Percentiles rank a stretch among this genome's conserved stretches.
These are phyloP conservation scores for Crithidia expoeki DNA, from an alignment of 208 protist species.

Conservation along the genomic window DNA sequence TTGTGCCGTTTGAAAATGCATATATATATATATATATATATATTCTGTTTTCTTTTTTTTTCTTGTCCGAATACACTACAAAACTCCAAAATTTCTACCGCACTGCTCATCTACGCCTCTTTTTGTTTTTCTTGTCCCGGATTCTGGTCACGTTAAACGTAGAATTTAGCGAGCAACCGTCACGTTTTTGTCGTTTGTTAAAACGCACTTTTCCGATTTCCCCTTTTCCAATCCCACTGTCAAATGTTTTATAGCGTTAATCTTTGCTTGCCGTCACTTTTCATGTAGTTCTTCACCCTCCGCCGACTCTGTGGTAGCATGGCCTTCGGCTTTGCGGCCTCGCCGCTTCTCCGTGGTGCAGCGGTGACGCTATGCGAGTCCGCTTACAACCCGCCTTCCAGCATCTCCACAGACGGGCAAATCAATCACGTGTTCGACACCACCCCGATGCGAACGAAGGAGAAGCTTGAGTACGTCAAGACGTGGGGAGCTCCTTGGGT, in stretches of 20 bases:
- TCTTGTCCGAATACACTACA: no score
- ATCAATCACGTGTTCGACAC: constrained; percentile 42
- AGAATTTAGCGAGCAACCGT: no score
- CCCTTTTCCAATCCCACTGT: no score
- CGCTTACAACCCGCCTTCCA: neutral
- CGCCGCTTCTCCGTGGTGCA: constrained; percentile 27
- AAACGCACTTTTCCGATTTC: no score
- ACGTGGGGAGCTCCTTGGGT: constrained; percentile 69
- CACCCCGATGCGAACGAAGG: constrained; percentile 21
- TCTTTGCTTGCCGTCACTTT: neutral
- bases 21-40: no score
- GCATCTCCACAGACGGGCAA: constrained; percentile 45
- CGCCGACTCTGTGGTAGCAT: constrained; percentile 29
- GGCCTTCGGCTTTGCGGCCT: constrained; percentile 34
- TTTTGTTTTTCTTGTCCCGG: no score
- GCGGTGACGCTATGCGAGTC: constrained; percentile 36
- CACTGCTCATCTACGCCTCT: no score
- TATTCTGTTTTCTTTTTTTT: no score
- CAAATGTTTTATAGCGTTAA: neutral
- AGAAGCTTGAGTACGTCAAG: constrained; percentile 50
- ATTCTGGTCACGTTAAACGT: no score
- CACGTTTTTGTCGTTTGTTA: no score
- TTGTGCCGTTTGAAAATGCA: no score
- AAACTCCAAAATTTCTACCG: no score
- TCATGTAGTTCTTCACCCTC: constrained; percentile 35